A percentile compares a stretch with the other conserved stretches of the same genome.
Conservation (phyloP, 441 rosid genomes). For the Arabidopsis hybrid region DNA sequence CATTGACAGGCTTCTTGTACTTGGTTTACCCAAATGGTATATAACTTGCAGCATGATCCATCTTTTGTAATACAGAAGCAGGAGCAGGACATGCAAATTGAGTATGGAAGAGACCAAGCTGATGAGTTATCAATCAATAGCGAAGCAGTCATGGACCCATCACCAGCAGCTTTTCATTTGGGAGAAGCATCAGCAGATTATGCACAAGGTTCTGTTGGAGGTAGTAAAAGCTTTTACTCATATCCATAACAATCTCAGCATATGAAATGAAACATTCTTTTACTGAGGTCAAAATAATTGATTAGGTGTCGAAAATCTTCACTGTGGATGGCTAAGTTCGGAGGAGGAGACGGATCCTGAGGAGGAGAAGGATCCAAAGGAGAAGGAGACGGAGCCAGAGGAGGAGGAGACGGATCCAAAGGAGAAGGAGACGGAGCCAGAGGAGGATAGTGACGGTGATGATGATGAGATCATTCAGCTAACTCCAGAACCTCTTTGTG, state of each 20-base stretch:
- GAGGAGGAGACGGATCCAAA: not conserved
- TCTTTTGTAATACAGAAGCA: constrained; percentile 23
- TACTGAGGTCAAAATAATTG: not conserved
- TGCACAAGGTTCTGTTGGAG: constrained; percentile 5
- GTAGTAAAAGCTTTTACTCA: constrained; percentile 11
- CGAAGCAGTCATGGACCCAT: constrained; percentile 13
- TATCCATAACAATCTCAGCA: constrained; percentile 4
- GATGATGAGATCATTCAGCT: constrained; percentile 37
- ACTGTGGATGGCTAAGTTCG: constrained; percentile 30
- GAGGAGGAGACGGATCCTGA: constrained; percentile 30
- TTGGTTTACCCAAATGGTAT: not conserved
- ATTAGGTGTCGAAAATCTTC: not conserved
- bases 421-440: constrained; percentile 25
- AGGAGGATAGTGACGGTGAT: constrained; percentile 23
- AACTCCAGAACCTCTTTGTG: constrained; percentile 38
- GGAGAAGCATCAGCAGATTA: constrained; percentile 13
- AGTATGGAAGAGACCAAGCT: constrained; percentile 25
- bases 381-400: constrained; percentile 19
- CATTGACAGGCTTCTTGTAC: constrained; percentile 7
- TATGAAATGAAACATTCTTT: not conserved
- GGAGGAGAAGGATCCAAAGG: not conserved
- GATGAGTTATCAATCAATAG: constrained; percentile 20
- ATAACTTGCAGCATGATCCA: constrained; percentile 7
- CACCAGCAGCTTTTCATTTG: constrained; percentile 3
- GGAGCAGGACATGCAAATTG: constrained; percentile 15